Evolutionary conservation across 2,329 filamentous ascomycete species (phyloP).

Genomic region (Thelonectria olida): DNA sequence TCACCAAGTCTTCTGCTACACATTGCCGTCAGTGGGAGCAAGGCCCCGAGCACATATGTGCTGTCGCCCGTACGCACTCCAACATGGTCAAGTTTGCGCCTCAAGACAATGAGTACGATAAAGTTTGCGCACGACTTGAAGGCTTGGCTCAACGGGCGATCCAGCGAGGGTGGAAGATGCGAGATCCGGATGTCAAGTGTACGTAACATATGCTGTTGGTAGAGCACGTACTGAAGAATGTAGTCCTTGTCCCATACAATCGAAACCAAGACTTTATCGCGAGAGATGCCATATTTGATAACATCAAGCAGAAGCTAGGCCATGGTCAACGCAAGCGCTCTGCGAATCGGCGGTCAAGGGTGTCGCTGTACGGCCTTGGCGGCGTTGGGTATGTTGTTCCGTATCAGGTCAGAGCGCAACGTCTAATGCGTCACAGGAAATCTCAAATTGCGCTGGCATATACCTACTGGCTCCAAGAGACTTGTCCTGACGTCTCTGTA

Average conservation of each 20-base stretch:
- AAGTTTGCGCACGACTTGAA: conserved; percentile 7
- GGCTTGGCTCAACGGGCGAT: conserved; percentile 11
- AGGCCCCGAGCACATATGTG: conserved; percentile 30
- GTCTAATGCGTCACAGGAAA: no score
- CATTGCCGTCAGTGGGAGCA: conserved; percentile 31
- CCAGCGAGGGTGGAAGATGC: not conserved
- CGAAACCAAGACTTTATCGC: conserved; percentile 19
- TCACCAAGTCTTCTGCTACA: conserved; percentile 36
- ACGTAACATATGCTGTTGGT: conserved; percentile 1
- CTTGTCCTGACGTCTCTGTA: no score
- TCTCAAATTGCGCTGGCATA: no score
- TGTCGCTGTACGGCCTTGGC: conserved; percentile 16
- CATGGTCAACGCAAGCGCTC: not conserved
- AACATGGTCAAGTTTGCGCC: conserved; percentile 39
- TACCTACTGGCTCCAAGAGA: no score
- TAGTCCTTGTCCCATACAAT: conserved; percentile 24
- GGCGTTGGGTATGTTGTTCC: conserved; percentile 14
- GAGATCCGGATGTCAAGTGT: no score
- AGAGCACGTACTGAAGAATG: not conserved
- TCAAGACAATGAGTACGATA: conserved; percentile 16
- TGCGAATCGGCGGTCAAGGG: not conserved
- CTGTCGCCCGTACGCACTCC: conserved; percentile 33
- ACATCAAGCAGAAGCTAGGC: conserved; percentile 14
- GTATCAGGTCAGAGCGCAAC: no score
- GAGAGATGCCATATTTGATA: not conserved